phyloP scores from a whole-genome alignment of 2,329 filamentous ascomycete genomes.

The Fusarium paranaense region DNA sequence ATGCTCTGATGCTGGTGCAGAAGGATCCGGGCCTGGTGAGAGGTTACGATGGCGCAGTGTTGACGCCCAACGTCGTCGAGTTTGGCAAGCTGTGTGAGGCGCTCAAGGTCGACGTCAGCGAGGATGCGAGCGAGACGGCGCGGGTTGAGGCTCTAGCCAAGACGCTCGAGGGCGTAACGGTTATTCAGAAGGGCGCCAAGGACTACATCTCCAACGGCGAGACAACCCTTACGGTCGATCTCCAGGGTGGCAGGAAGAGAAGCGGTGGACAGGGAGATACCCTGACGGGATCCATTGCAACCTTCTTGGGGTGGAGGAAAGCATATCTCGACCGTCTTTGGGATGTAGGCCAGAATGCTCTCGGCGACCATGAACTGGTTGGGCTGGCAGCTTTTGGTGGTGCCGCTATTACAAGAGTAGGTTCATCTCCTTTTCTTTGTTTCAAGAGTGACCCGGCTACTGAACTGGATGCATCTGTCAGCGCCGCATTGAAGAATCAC shows the following conservation, averaged over 20 bases:
- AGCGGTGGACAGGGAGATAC: conserved; percentile 97
- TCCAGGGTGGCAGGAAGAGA: conserved; percentile 86
- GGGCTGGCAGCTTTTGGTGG: conserved; percentile 88
- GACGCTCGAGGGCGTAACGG: conserved; percentile 86
- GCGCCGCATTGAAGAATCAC: neutral
- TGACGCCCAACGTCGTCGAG: conserved; percentile 96
- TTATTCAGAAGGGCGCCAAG: conserved; percentile 87
- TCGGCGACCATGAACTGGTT: conserved; percentile 70
- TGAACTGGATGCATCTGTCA: neutral
- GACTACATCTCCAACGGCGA: conserved; percentile 88
- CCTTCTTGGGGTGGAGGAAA: conserved; percentile 87
- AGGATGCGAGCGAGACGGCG: conserved; percentile 51
- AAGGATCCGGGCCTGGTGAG: conserved; percentile 79
- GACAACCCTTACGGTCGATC: conserved; percentile 79
- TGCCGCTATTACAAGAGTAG: conserved; percentile 83
- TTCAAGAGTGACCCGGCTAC: neutral
- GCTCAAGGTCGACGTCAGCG: conserved; percentile 71
- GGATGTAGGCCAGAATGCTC: conserved; percentile 64
- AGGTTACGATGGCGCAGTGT: conserved; percentile 84
- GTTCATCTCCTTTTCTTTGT: conserved; percentile 42
- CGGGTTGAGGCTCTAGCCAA: conserved; percentile 75
- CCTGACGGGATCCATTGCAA: conserved; percentile 88
- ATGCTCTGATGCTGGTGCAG: conserved; percentile 84
- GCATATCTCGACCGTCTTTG: conserved; percentile 88
- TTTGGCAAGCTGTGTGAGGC: conserved; percentile 85